Evolutionary conservation across 768 basidiomycete species (phyloP).

Genomic region (Boletus pseudo-olivaceus): DNA sequence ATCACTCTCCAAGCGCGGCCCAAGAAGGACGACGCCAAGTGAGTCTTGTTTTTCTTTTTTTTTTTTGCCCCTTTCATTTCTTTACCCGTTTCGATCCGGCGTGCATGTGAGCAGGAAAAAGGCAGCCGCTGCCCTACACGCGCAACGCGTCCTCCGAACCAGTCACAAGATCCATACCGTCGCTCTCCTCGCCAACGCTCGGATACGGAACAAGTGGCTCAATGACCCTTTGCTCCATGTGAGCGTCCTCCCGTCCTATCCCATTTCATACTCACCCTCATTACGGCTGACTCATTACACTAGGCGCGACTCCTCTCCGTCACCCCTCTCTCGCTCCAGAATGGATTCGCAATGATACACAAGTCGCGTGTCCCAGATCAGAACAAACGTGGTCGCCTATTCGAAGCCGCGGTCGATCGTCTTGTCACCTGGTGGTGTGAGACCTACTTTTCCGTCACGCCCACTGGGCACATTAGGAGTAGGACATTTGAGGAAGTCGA

Average conservation of each 20-base stretch:
- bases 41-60: slow-evolving; percentile 28
- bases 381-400: slow-evolving; percentile 78
- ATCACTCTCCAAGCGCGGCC: slow-evolving; percentile 59
- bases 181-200: slow-evolving; percentile 70
- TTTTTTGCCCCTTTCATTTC: not conserved
- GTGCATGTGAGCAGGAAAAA: slow-evolving; percentile 42
- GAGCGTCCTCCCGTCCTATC: slow-evolving; percentile 21
- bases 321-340: slow-evolving; percentile 76
- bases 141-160: slow-evolving; percentile 69
- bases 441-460: slow-evolving; percentile 61
- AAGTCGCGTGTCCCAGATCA: slow-evolving; percentile 78
- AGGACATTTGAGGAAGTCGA: slow-evolving; percentile 76
- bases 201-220: slow-evolving; percentile 76
- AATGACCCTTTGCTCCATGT: slow-evolving; percentile 85
- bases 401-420: slow-evolving; percentile 73
- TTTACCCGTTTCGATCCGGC: slow-evolving; percentile 8
- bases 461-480: slow-evolving; percentile 67
- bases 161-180: slow-evolving; percentile 90
- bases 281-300: slow-evolving; percentile 4
- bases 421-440: slow-evolving; percentile 84
- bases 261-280: not conserved
- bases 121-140: slow-evolving; percentile 41
- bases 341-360: slow-evolving; percentile 77
- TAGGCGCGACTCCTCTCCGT: slow-evolving; percentile 89
- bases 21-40: slow-evolving; percentile 44